phyloP scores from a whole-genome alignment of 192 early-diverging fungal species.

The Coemansia sp. region DNA sequence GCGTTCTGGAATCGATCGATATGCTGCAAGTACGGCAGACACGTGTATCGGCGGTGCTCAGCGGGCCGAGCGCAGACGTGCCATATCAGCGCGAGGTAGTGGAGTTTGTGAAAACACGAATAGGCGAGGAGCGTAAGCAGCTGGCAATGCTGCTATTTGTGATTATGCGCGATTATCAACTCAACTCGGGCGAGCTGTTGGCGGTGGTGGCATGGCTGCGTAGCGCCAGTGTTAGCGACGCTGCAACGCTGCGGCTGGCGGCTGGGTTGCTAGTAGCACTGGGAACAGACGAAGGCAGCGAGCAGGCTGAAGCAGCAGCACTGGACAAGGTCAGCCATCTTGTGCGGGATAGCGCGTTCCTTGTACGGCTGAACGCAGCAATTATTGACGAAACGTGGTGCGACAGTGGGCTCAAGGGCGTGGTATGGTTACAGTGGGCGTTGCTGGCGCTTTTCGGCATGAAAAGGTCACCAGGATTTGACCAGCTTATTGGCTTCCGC shows the following conservation, averaged over 20 bases:
- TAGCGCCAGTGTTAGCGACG: slow-evolving; percentile 32
- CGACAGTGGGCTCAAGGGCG: slow-evolving; percentile 51
- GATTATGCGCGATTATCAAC: slow-evolving; percentile 44
- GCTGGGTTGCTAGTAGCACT: slow-evolving; percentile 37
- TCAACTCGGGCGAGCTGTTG: slow-evolving; percentile 38
- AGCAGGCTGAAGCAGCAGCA: slow-evolving; percentile 35
- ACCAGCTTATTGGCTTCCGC: slow-evolving; percentile 44
- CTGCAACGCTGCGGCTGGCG: slow-evolving; percentile 40
- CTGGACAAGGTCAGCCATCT: slow-evolving; percentile 46
- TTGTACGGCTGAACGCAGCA: slow-evolving; percentile 42
- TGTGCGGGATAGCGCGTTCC: slow-evolving; percentile 40
- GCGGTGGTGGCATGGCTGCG: slow-evolving; percentile 47
- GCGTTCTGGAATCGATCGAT: slow-evolving; percentile 57
- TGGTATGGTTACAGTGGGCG: slow-evolving; percentile 64
- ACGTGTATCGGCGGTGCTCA: slow-evolving; percentile 49
- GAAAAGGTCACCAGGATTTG: slow-evolving; percentile 54
- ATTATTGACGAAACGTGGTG: slow-evolving; percentile 46
- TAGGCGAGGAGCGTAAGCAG: slow-evolving; percentile 48
- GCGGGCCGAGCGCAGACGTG: slow-evolving; percentile 55
- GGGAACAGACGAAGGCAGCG: slow-evolving; percentile 27
- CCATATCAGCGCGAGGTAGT: slow-evolving; percentile 48
- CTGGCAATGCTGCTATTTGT: slow-evolving; percentile 50
- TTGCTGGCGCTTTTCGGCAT: slow-evolving; percentile 56
- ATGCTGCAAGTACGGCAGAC: slow-evolving; percentile 53
- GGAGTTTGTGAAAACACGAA: slow-evolving; percentile 38